A percentile compares a stretch with the other conserved stretches of the same genome.
Evolutionary conservation across 2,329 filamentous ascomycete species (phyloP).

Genomic region (Aspergillus sojae): DNA sequence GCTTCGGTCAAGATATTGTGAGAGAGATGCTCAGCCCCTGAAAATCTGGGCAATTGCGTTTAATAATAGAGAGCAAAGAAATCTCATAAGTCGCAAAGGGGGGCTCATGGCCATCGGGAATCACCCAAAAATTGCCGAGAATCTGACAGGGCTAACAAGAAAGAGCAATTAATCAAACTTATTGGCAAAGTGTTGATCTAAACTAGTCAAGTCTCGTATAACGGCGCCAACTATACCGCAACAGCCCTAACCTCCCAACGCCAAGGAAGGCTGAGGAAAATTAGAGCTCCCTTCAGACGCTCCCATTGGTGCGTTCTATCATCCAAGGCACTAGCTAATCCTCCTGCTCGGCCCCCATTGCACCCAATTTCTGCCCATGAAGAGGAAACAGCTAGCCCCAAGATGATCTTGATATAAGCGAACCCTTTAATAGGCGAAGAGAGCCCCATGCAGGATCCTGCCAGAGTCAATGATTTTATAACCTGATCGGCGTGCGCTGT

Average conservation of each 20-base stretch:
- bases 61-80: background rate
- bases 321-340: background rate
- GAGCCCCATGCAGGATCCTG: background rate
- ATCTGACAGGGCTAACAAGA: background rate
- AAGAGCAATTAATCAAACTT: background rate
- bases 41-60: too few species aligned
- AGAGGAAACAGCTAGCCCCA: background rate
- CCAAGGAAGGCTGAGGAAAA: background rate
- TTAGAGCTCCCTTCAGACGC: background rate
- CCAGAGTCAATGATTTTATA: background rate
- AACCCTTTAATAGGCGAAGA: background rate
- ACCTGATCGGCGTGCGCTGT: background rate
- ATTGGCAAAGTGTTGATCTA: background rate
- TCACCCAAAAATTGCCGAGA: background rate
- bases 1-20: background rate
- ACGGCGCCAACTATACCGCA: background rate
- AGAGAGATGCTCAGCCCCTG: too few species aligned
- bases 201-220: background rate
- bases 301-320: background rate
- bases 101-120: background rate
- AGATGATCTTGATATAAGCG: background rate
- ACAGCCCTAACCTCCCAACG: background rate
- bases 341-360: background rate
- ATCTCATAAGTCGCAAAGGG: background rate
- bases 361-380: background rate